Evolutionary conservation across 2,329 filamentous ascomycete genomes (phyloP).

Genomic region (Aspergillus caelatus): DNA sequence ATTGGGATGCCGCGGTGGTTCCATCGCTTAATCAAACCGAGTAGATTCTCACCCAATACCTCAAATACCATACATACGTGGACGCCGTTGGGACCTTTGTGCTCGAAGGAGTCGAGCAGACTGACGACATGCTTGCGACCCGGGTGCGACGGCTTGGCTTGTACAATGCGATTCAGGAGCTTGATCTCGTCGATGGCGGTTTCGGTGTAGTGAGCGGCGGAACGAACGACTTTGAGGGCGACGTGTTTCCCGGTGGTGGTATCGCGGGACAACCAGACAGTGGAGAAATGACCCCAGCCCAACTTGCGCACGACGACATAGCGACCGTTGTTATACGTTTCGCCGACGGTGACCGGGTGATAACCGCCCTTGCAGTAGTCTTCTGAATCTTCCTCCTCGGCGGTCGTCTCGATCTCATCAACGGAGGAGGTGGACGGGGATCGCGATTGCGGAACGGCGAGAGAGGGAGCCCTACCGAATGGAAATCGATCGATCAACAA

Average conservation of each 20-base stretch:
- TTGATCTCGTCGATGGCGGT: slow-evolving; percentile 99
- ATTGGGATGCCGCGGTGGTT: slow-evolving; percentile 97
- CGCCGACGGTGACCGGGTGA: slow-evolving; percentile 90
- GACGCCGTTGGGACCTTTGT: slow-evolving; percentile 92
- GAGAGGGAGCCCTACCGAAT: slow-evolving; percentile 33
- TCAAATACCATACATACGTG: slow-evolving; percentile 99
- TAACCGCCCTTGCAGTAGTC: slow-evolving; percentile 99
- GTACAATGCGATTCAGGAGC: slow-evolving; percentile 92
- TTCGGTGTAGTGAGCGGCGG: slow-evolving; percentile 97
- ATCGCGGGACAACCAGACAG: slow-evolving; percentile 83
- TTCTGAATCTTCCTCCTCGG: slow-evolving; percentile 97
- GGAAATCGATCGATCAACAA: slow-evolving; percentile 7
- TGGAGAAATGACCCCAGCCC: slow-evolving; percentile 99
- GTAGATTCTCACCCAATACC: slow-evolving; percentile 89
- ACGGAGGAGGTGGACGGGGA: slow-evolving; percentile 77
- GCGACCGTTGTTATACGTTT: slow-evolving; percentile 96
- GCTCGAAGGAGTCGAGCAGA: slow-evolving; percentile 93
- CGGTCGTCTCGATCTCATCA: slow-evolving; percentile 88
- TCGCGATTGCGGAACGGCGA: slow-evolving; percentile 63
- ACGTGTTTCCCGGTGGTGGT: slow-evolving; percentile 91
- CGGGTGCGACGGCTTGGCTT: slow-evolving; percentile 91
- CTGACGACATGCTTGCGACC: slow-evolving; percentile 95
- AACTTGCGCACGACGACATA: slow-evolving; percentile 96
- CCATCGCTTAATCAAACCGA: slow-evolving; percentile 97
- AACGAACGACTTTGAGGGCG: slow-evolving; percentile 95